Evolutionary conservation across 2,329 filamentous ascomycete genomes (phyloP), one percentile per base, ranked within the genome.

Genomic region (Monilinia laxa): DNA sequence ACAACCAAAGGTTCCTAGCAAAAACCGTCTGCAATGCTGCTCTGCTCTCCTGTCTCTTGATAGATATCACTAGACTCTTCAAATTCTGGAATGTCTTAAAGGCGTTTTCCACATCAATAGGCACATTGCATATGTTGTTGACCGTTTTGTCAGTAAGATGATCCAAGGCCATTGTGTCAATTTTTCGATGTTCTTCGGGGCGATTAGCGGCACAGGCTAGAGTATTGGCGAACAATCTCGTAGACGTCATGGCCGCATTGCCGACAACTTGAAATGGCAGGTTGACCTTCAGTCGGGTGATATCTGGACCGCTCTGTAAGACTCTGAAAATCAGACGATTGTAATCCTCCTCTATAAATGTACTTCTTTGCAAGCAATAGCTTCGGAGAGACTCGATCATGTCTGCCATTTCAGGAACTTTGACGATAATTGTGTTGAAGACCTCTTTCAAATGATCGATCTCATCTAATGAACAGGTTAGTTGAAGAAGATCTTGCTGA

Each of bases 221-320:
- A 4, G 80, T 83, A 66, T 83, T 84, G 62, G 82, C 82, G 20
- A 85, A 75, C n/a, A 85, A 79, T 70, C 82, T 79, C 12, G 82
- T 85, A 23, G 81, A 79, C 54, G 81, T 80, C 66, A 78, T 78
- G 68, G 79, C 81, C 67, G 80, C 76, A 12, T 76, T 76, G 20
- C 80, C 81, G 14, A 84, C 78, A 11, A 85, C 76, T 70, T 83
- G 81, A 67, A 83, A 84, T 3, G 83, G 83, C 6, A 85, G 78
- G 68, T 80, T 83, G 28, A 85, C 73, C 53, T 82, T 81, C n/a
- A 84, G 72, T 54, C 81, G 77, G 7, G 79, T 77, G 65, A 83
- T 74, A 28, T 80, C 78, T 52, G 81, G 80, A 65, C 81, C 81
- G 65, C 79, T 75, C 69, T 79, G 78, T 0, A 85, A 76, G 40